Evolutionary conservation across 1,284 basidiomycete species (phyloP), one percentile per base, ranked within the genome.

Genomic region (Austroboletus niveus): DNA sequence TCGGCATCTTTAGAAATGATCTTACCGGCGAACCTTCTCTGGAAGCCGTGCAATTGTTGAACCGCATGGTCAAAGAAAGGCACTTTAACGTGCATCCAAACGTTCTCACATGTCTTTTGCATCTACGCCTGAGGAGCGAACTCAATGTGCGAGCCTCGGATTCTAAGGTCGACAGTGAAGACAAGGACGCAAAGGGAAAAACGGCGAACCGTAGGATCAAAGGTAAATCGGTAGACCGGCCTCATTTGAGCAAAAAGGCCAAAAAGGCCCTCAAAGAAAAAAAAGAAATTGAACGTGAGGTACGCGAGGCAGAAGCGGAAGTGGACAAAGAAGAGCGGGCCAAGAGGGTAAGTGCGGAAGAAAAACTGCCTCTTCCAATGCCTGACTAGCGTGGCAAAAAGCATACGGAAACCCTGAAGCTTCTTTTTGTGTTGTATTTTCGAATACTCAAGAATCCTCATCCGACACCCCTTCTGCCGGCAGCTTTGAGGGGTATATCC

Each of bases 341-440:
- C 36, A 75, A 78, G 49, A 89, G 84, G 59, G 93, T 94, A 65
- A 72, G 87, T 62, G 47, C 43, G 57, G 52, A 59, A 58, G 48
- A 45, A 32, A 35, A 32, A 32, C 36, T 47, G 38, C 51, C 46
- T 58, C 45, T 57, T 47, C 42, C 45, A 45, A 57, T 52, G 45
- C 44, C 65, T 65, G 44, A 60, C 54, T 8, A 41, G 51, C 50
- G 45, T 51, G 55, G 51, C 56, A 52, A 69, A 17, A 29, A 96
- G 89, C 63, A 64, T 79, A 99, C 95, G 12, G 97, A 99, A 75
- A 98, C 97, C 47, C 80, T 99, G 58, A 99, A 99, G 73, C 85
- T 99, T 55, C 79, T 99, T 42, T 99, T 99, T 69, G 94, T 96
- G 27, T 80, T 99, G 45, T 99, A 99, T 73, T 99, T 99, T 72